Base-by-base conservation (phyloP, 2,329 filamentous ascomycete species). In the Botrytis cinerea region DNA sequence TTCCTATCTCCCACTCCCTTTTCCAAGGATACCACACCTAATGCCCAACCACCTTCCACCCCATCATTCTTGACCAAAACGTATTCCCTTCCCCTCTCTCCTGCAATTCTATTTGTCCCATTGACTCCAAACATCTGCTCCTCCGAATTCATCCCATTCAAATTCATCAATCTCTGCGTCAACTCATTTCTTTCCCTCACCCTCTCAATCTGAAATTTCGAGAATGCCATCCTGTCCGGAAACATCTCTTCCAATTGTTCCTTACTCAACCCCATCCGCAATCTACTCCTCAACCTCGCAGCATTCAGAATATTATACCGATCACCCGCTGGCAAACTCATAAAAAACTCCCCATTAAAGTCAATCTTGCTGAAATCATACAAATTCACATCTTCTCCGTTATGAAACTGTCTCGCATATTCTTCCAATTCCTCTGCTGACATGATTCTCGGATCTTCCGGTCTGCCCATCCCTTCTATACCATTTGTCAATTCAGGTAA, bases 291-390 rank as follows among this genome's bases (percentile, higher is more conserved):
- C 75, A 99, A 81, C 75, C 96, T 88, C 2, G 97, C 96, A 1
- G 97, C 96, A 80, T 99, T 99, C 35, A 99, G 84, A 71, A 99
- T 99, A 79, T 98, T 98, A 85, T 99, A 99, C 67, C 95, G 90
- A 84, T 99, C 96, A 2, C 92, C 91, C 1, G 94, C 87, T 0
- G 97, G 96, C 73, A 99, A 83, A 81, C 94, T 97, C 81, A 92
- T 89, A 84, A 99, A 99, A 83, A 99, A 99, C 20, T 95, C 90
- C 77, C 95, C 93, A 77, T 98, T 93, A 79, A 98, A 99, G 81
- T 99, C 96, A 78, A 99, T 99, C 83, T 98, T 98, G 80, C 93
- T 97, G 81, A 99, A 99, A 83, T 98, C 95, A 82, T 98, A 98
- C 8, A 95, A 83, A 76, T 91, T 91, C 78, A 98, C 92, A 81